phyloP scores from a whole-genome alignment of 176 grass and related monocot species.

The Pontederia paniculata region DNA sequence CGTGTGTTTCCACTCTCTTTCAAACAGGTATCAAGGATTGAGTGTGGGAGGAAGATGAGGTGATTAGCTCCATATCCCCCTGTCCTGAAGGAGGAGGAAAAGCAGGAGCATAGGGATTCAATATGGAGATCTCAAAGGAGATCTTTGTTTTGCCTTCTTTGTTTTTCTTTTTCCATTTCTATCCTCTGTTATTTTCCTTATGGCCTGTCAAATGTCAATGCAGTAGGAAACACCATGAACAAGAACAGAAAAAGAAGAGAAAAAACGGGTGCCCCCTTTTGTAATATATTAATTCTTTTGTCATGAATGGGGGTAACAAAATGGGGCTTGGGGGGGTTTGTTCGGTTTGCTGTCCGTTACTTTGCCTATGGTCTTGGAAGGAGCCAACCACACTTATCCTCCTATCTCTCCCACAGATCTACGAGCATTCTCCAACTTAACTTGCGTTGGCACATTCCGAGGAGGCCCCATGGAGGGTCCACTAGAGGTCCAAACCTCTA shows the following conservation, averaged over 20 bases:
- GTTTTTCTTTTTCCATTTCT: conserved; percentile 6
- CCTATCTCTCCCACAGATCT: not conserved
- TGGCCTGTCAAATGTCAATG: conserved; percentile 39
- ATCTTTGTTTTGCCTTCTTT: conserved; percentile 16
- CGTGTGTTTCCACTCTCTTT: not conserved
- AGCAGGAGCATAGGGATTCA: not conserved
- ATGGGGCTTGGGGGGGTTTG: conserved; percentile 13
- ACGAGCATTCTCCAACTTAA: not conserved
- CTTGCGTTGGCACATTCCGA: not conserved
- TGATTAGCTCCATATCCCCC: conserved; percentile 13
- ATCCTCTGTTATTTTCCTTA: conserved; percentile 30
- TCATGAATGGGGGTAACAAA: conserved; percentile 36
- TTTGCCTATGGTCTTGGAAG: conserved; percentile 9
- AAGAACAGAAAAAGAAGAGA: conserved; percentile 23
- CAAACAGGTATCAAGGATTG: conserved; percentile 41
- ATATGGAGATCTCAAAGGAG: conserved; percentile 32
- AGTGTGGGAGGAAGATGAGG: conserved; percentile 36
- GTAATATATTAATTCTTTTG: conserved; percentile 8
- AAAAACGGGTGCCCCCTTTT: conserved; percentile 11
- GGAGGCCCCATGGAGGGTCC: conserved; percentile 3
- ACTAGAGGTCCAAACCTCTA: not conserved
- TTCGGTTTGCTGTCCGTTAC: conserved; percentile 5
- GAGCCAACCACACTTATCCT: not conserved
- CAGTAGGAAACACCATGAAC: conserved; percentile 39
- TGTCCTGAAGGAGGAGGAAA: conserved; percentile 8